A percentile compares a stretch with the other conserved stretches of the same genome.
phyloP scores from a whole-genome alignment of 2,329 filamentous ascomycete species.

The Colletotrichum magnum region DNA sequence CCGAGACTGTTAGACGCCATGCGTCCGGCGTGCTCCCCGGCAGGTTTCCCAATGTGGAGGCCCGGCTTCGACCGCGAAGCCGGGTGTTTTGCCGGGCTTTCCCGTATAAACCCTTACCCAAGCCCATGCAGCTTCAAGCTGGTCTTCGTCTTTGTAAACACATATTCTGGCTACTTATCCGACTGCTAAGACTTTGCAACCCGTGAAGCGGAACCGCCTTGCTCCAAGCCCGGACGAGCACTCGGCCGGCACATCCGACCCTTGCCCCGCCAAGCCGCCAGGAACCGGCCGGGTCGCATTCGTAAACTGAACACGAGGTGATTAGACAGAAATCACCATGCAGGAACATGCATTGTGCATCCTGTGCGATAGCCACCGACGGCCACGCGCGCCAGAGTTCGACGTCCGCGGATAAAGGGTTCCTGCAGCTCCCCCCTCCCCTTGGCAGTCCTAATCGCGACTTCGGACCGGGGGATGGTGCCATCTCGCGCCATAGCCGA shows the following conservation, averaged over 20 bases:
- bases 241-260: constrained; percentile 20
- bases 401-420: not conserved
- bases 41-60: too few relatives aligned
- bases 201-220: too few relatives aligned
- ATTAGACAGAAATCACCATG: constrained; percentile 1
- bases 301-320: constrained; percentile 23
- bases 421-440: not conserved
- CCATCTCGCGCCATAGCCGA: constrained; percentile 20
- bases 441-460: not conserved
- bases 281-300: not conserved
- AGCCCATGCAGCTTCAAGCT: too few relatives aligned
- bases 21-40: too few relatives aligned
- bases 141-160: too few relatives aligned
- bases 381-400: not conserved
- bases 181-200: constrained; percentile 6
- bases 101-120: too few relatives aligned
- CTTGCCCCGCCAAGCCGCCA: constrained; percentile 5
- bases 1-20: too few relatives aligned
- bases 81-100: too few relatives aligned
- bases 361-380: constrained; percentile 3
- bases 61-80: too few relatives aligned
- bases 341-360: constrained; percentile 10
- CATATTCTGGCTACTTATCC: not conserved
- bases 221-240: too few relatives aligned
- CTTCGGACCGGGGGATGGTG: not conserved